These are phyloP conservation scores for Leptographium galeiforme DNA, from an alignment of 2,329 filamentous ascomycete species.

Conservation along the genomic window DNA sequence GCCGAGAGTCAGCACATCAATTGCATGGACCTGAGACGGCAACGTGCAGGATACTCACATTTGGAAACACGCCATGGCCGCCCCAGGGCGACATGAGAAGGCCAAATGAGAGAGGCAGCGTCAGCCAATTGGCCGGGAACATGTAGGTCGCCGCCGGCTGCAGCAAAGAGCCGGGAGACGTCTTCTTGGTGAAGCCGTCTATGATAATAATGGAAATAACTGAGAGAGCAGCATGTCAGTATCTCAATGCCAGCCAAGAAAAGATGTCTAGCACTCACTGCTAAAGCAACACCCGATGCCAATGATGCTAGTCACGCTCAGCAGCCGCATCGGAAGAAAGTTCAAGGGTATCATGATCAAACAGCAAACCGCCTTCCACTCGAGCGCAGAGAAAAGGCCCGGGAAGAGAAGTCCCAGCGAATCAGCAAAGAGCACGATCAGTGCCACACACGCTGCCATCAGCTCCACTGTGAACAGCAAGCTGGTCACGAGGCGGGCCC, in stretches of 20 bases:
- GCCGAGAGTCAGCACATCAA: background rate
- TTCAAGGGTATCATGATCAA: conserved; percentile 67
- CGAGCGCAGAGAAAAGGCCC: conserved; percentile 44
- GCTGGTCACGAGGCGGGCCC: conserved; percentile 69
- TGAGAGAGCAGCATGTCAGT: conserved; percentile 19
- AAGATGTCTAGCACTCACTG: conserved; percentile 44
- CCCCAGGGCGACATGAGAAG: conserved; percentile 69
- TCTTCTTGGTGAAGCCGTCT: conserved; percentile 74
- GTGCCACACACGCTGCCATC: conserved; percentile 74
- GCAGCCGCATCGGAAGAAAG: conserved; percentile 67
- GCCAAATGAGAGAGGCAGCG: conserved; percentile 77
- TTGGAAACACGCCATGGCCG: conserved; percentile 63
- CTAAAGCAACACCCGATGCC: conserved; percentile 84
- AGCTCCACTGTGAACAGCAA: conserved; percentile 81
- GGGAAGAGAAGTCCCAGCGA: conserved; percentile 70
- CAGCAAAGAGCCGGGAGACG: conserved; percentile 68
- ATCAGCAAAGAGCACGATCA: conserved; percentile 88
- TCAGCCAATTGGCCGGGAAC: conserved; percentile 75
- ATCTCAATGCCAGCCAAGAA: background rate
- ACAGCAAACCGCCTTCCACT: conserved; percentile 80
- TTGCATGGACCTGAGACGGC: background rate
- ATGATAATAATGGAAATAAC: conserved; percentile 74
- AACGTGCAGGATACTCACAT: conserved; percentile 30
- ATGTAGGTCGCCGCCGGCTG: conserved; percentile 69
- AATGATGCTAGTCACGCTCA: conserved; percentile 84